Base-by-base conservation (phyloP, 345 rosid genomes). In the Microthlaspi erraticum region DNA sequence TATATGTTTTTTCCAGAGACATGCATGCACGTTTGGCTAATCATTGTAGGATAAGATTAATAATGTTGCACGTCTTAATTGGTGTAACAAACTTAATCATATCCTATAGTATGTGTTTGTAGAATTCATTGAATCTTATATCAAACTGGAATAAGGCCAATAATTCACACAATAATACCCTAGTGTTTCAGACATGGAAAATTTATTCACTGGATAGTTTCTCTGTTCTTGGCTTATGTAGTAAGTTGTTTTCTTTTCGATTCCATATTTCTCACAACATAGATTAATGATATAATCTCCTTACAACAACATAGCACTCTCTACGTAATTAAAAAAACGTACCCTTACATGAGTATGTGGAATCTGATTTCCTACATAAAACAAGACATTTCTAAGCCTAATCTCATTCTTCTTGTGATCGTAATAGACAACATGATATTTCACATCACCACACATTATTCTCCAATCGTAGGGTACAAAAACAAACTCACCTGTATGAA, bases 11-110 rank as follows among this genome's bases (percentile, higher is more conserved):
- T 23, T 0, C 34, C 20, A 43, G 5, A 50, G 65, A 62, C 65
- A 54, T 75, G 70, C 29, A 68, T 14, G 65, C 79, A 75, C 74
- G 74, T 75, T 19, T 23, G 70, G 23, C 43, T 54, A 26, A 75
- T 60, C 34, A 67, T 66, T 66, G 60, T 65, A 4, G 11, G n/a
- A 17, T 13, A 36, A 46, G 65, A 56, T 34, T 16, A 58, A 8
- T 59, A 46, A 59, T 18, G 1, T 20, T 66, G 73, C 78, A 74
- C 78, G 78, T 74, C 78, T 59, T 23, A 23, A 23, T 2, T 46
- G n/a, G 60, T 53, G n/a, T 31, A 53, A 12, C 61, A 38, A 42
- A n/a, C 33, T 48, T 32, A 17, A 33, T 32, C 68, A 45, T 63
- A 45, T 14, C 38, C 0, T n/a, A 41, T 38, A 14, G 26, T 19